Percentiles rank a stretch among this genome's conserved stretches.
These are phyloP conservation scores for Ogataea saltuana DNA, from an alignment of 805 yeast species.

Conservation along the genomic window DNA sequence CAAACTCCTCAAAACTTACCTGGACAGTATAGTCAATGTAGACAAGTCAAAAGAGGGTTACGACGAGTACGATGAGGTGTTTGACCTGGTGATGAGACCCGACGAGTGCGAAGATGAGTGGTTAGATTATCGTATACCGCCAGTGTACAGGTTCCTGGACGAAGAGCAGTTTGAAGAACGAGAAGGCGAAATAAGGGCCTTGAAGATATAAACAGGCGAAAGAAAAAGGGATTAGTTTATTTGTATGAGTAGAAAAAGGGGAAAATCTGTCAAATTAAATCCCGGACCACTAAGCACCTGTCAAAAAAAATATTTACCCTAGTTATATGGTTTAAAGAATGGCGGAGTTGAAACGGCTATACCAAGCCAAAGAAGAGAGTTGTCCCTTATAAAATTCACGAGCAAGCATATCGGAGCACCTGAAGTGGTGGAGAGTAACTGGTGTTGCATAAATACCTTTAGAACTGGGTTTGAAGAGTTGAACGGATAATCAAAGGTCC, in stretches of 20 bases:
- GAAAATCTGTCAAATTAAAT: not conserved
- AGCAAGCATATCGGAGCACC: too few relatives aligned
- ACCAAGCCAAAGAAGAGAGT: not conserved
- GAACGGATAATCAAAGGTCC: too few relatives aligned
- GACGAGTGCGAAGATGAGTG: constrained; percentile 23
- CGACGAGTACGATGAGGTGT: constrained; percentile 17
- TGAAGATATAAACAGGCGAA: constrained; percentile 9
- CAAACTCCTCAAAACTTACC: constrained; percentile 12
- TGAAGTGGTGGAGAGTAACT: too few relatives aligned
- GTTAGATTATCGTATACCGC: constrained; percentile 24
- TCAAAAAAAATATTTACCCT: constrained; percentile 3
- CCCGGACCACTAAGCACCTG: not conserved
- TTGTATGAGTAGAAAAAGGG: not conserved
- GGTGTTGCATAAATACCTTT: too few relatives aligned
- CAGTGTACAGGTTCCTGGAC: constrained; percentile 26
- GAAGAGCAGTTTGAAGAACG: constrained; percentile 6
- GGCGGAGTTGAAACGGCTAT: not conserved
- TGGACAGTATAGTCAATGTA: not conserved
- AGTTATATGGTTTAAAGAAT: too few relatives aligned
- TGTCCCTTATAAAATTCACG: too few relatives aligned
- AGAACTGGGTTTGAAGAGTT: too few relatives aligned
- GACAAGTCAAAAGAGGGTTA: constrained; percentile 10
- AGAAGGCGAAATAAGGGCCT: constrained; percentile 6
- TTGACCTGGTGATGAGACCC: constrained; percentile 19
- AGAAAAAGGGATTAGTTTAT: not conserved